Conservation (phyloP, 2,329 filamentous ascomycete species). For the Fusarium sp. region DNA sequence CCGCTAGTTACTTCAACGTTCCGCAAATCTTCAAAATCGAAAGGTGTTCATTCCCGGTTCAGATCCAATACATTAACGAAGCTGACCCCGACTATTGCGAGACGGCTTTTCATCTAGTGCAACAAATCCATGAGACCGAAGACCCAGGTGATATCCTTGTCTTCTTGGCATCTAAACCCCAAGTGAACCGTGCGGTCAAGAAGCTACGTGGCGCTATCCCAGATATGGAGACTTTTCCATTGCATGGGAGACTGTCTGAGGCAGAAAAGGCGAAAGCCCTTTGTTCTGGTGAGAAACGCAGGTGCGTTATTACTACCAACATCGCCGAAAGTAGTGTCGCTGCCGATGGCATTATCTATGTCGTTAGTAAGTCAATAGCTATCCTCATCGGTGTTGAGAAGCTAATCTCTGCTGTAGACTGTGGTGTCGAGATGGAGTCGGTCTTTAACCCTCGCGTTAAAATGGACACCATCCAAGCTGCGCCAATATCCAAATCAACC, state of each 20-base stretch:
- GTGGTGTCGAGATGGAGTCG: neutral
- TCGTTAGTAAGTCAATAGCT: neutral
- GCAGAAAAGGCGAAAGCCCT: neutral
- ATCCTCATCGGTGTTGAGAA: neutral
- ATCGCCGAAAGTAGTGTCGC: neutral
- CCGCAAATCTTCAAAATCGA: neutral
- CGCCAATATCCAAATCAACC: neutral
- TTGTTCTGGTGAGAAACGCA: neutral
- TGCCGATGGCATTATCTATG: neutral
- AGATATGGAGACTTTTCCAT: neutral
- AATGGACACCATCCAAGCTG: neutral
- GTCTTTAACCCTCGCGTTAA: neutral
- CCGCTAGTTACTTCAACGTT: neutral
- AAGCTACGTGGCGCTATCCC: neutral
- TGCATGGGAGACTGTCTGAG: neutral
- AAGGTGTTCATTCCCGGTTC: neutral
- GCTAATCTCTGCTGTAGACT: neutral
- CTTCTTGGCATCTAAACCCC: neutral
- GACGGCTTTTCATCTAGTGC: accelerated
- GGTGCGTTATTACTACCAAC: neutral
- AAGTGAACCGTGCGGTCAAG: neutral
- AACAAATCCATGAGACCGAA: accelerated
- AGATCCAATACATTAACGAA: neutral
- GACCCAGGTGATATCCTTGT: neutral
- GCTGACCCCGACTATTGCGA: accelerated